phyloP scores from a whole-genome alignment of 2,329 filamentous ascomycete genomes.

The Aspergillus novoparasiticus region DNA sequence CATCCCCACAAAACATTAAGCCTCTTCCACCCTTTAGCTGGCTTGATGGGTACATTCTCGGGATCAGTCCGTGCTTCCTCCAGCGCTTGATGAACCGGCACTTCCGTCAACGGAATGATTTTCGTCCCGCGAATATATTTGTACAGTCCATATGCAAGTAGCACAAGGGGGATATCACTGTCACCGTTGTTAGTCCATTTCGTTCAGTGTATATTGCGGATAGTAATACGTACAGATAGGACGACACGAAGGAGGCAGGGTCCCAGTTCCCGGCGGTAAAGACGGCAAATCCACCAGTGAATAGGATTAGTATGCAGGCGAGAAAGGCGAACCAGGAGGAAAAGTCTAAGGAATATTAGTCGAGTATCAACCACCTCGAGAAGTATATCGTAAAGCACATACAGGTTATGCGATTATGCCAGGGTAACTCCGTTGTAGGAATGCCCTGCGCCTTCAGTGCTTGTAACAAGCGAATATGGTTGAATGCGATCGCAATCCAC shows the following conservation, averaged over 20 bases:
- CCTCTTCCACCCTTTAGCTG: slow-evolving; percentile 25
- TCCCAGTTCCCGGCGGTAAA: slow-evolving; percentile 65
- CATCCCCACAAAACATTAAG: slow-evolving; percentile 42
- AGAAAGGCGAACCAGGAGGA: slow-evolving; percentile 63
- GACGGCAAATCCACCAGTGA: slow-evolving; percentile 69
- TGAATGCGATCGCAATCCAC: slow-evolving; percentile 63
- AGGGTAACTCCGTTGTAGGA: slow-evolving; percentile 55
- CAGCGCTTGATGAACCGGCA: slow-evolving; percentile 58
- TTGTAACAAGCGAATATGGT: slow-evolving; percentile 60
- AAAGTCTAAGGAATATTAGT: slow-evolving; percentile 48
- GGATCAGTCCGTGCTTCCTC: slow-evolving; percentile 45
- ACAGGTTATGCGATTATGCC: slow-evolving; percentile 66
- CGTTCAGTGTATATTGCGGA: too few relatives aligned
- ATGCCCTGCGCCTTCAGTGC: slow-evolving; percentile 61
- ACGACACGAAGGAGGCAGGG: slow-evolving; percentile 60
- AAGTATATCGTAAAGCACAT: slow-evolving; percentile 27
- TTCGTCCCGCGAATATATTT: slow-evolving; percentile 67
- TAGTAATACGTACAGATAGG: slow-evolving; percentile 59
- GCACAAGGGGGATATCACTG: slow-evolving; percentile 64
- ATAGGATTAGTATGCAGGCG: slow-evolving; percentile 64
- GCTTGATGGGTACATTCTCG: slow-evolving; percentile 34
- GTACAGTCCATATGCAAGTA: slow-evolving; percentile 62
- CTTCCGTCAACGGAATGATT: slow-evolving; percentile 52
- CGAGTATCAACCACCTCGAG: too few relatives aligned
- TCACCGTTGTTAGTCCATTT: not conserved